Base-by-base conservation (phyloP, 2,329 filamentous ascomycete genomes). In the Sporothrix humicola region DNA sequence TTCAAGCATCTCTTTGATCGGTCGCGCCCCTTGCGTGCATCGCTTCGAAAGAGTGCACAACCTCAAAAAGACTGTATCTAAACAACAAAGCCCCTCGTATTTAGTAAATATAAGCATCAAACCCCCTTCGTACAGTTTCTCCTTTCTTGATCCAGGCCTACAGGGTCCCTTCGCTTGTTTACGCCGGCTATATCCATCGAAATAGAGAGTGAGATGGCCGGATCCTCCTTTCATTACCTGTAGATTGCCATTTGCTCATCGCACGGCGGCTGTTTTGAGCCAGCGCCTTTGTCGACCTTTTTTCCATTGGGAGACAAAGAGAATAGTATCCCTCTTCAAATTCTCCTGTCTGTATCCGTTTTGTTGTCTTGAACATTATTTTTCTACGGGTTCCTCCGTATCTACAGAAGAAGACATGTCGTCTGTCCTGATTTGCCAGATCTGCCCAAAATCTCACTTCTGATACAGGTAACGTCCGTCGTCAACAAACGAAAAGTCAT, bases 101-200 rank as follows among this genome's bases (percentile, higher is more conserved):
- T 10, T 46, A 65, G 37, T 42, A 65, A 46, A 20, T 6, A 61
- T 15, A 26, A 61, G 37, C 26, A 17, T 9, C 59, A 65, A 46
- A 23, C 9, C 44, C n/a, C 17, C 4, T 12, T 2, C 6, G 12
- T 2, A 13, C 15, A 61, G 17, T 9, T 15, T 37, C 8, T 9
- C 4, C 15, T 31, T 17, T 42, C 26, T 5, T 8, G 59, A 3
- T 5, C 31, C 59, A 9, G 31, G 37, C 59, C 37, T 65, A 13
- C 1, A 13, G 8, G 6, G 23, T 26, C 9, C 17, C 17, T 10
- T 20, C 17, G 9, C 37, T 46, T 65, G 59, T 65, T 65, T 20
- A 65, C 59, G 23, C 59, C 59, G 59, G 59, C 37, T 65, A 65
- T 65, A 65, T 65, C 37, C 37, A 46, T 65, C 59, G 15, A 46